Base-by-base conservation (phyloP, 2,329 filamentous ascomycete genomes). In the Volutella citrinella region DNA sequence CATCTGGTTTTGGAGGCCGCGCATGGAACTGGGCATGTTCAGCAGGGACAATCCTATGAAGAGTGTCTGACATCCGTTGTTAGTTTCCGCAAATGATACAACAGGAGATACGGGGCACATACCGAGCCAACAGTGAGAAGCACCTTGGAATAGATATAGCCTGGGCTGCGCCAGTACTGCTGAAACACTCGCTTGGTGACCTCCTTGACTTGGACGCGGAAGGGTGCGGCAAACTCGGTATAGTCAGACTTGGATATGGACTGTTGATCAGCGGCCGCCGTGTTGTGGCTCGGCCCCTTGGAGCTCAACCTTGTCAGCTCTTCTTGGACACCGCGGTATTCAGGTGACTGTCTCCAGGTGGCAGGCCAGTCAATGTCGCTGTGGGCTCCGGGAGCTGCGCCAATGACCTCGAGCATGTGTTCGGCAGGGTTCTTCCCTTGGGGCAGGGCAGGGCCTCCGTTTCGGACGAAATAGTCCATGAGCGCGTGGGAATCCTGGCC, bases 1-100 rank as follows among this genome's bases (percentile, higher is more conserved):
- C 60, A 87, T 74, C 40, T 82, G 78, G 53, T 86, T 82, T 49
- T 86, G 81, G 9, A 87, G 63, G n/a, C 82, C 83, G 44, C 82
- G 77, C n/a, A 76, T 67, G 0, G 75, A 77, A 1, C 49, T 51
- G 0, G 51, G 66, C 10, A 77, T 70, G 15, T 79, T 71, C 60
- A 73, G 82, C 52, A 86, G 84, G 1, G 76, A 80, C 51, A 84
- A 84, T 1, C 82, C 82, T 38, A 86, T 49, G 3, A 54, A 54
- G 1, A 53, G 5, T 24, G 0, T 49, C 27, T 0, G 43, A 15
- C 1, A 52, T 38, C 3, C 52, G 52, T n/a, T n/a, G n/a, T n/a
- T n/a, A n/a, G n/a, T n/a, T n/a, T n/a, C n/a, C n/a, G n/a, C n/a
- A n/a, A n/a, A n/a, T n/a, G n/a, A n/a, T n/a, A n/a, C n/a, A n/a